Evolutionary conservation across 2,329 filamentous ascomycete species (phyloP).

Genomic region (Ilyonectria sp.): DNA sequence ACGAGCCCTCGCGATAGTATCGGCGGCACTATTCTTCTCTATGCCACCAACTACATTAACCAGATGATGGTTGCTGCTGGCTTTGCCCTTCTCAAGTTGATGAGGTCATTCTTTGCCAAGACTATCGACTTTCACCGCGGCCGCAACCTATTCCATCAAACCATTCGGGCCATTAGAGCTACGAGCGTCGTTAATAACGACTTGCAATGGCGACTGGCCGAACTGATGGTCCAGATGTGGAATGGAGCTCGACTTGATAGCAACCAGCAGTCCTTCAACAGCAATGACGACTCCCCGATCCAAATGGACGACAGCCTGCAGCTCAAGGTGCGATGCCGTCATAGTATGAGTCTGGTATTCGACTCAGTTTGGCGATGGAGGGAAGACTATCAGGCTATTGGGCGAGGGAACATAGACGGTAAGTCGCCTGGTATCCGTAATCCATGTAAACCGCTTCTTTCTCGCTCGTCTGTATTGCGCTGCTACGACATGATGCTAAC

Average conservation of each 20-base stretch:
- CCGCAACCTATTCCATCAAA: constrained; percentile 78
- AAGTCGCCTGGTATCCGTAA: constrained; percentile 54
- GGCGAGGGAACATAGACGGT: constrained; percentile 80
- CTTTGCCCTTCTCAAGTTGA: constrained; percentile 83
- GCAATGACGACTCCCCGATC: constrained; percentile 64
- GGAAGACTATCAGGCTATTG: constrained; percentile 82
- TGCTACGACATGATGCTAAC: constrained; percentile 40
- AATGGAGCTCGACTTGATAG: constrained; percentile 74
- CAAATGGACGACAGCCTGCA: constrained; percentile 80
- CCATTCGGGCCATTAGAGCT: constrained; percentile 78
- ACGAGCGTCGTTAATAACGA: constrained; percentile 86
- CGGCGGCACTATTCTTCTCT: constrained; percentile 71
- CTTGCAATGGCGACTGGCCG: constrained; percentile 83
- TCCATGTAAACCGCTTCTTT: constrained; percentile 47
- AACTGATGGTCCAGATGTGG: constrained; percentile 92
- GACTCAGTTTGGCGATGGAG: constrained; percentile 91
- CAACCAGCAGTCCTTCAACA: constrained; percentile 62
- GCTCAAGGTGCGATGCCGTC: constrained; percentile 85
- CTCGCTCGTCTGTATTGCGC: constrained; percentile 33
- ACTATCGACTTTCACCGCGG: constrained; percentile 80
- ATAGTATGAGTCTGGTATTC: constrained; percentile 89
- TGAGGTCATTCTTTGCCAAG: constrained; percentile 82
- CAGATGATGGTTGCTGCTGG: constrained; percentile 89
- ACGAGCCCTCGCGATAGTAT: constrained; percentile 62
- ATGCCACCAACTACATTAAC: constrained; percentile 83